These are phyloP conservation scores for Aaosphaeria pasadenensis DNA, from an alignment of 2,329 filamentous ascomycete species.

Conservation along the genomic window DNA sequence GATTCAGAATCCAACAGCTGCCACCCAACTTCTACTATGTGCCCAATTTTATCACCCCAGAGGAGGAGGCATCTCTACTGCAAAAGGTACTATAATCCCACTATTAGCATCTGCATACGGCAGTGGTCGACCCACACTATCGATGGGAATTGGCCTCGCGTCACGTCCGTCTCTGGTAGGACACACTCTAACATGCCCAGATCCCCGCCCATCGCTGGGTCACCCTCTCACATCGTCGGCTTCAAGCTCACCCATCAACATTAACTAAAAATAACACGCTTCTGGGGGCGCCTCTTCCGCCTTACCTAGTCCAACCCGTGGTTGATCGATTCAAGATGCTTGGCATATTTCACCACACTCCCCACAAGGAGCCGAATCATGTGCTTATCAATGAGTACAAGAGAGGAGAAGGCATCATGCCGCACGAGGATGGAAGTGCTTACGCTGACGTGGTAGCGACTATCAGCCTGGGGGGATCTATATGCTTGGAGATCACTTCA, in stretches of 20 bases:
- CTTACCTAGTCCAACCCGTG: conserved; percentile 71
- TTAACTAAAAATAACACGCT: conserved; percentile 70
- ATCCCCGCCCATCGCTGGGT: conserved; percentile 68
- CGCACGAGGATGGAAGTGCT: conserved; percentile 87
- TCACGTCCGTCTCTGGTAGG: too few relatives aligned
- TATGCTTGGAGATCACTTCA: conserved; percentile 72
- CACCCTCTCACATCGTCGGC: conserved; percentile 77
- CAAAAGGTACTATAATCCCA: conserved; percentile 52
- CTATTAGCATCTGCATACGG: not conserved
- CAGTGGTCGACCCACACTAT: too few relatives aligned
- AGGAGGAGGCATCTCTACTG: conserved; percentile 71
- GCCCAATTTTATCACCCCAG: conserved; percentile 72
- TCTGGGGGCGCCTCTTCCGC: conserved; percentile 68
- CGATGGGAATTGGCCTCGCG: not conserved
- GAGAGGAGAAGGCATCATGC: conserved; percentile 90
- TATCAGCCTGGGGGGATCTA: conserved; percentile 73
- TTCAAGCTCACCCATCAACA: conserved; percentile 87
- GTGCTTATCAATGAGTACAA: conserved; percentile 91
- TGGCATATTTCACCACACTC: conserved; percentile 59
- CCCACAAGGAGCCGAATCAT: conserved; percentile 79
- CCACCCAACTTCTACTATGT: conserved; percentile 77
- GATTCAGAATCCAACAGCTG: conserved; percentile 47
- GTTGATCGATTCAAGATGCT: conserved; percentile 54
- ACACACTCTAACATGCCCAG: conserved; percentile 17
- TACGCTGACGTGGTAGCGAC: conserved; percentile 90